Base-by-base conservation (phyloP, 371 early-diverging fungal genomes). In the Mortierella polycephala region DNA sequence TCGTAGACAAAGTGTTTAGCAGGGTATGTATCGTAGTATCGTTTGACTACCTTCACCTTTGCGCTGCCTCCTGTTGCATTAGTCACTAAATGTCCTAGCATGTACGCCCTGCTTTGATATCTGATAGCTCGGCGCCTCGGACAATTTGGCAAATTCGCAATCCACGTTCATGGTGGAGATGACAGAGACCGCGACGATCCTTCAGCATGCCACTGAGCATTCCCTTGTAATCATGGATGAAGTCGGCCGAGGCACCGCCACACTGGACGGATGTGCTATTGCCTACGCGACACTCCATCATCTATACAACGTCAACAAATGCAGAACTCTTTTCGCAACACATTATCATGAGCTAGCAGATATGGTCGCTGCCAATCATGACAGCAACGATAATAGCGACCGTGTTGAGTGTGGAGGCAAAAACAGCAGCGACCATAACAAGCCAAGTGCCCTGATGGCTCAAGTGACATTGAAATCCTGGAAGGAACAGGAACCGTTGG, bases 141-240 rank as follows among this genome's bases (percentile, higher is more conserved):
- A 95, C 64, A 92, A 93, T 60, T 62, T 85, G 51, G 79, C 83
- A 20, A 88, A 88, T 53, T 90, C 96, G 42, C 93, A 95, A 63
- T 97, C 98, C 6, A 99, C 99, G 0, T 99, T 99, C 82, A 97
- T 99, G 96, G 93, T 96, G 9, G 99, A 99, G 84, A 99, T 99
- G 99, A 81, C 84, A 12, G 99, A 99, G 82, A 94, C 97, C 0
- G 95, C 97, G 0, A 86, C 88, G 11, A 98, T 99, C 40, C 84
- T 97, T 40, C 85, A 87, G 23, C 85, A 92, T 56, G 96, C 97
- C 4, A 95, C 96, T 0, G 57, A 82, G 6, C 76, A 83, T 5
- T 96, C 96, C 12, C 86, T 99, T 47, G 93, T 96, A 21, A 86
- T 83, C 50, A 74, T 99, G 89, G 99, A 99, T 77, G 99, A 99